Conservation (phyloP, 352 stramenopile genomes). For the Pythium folliculosum region DNA sequence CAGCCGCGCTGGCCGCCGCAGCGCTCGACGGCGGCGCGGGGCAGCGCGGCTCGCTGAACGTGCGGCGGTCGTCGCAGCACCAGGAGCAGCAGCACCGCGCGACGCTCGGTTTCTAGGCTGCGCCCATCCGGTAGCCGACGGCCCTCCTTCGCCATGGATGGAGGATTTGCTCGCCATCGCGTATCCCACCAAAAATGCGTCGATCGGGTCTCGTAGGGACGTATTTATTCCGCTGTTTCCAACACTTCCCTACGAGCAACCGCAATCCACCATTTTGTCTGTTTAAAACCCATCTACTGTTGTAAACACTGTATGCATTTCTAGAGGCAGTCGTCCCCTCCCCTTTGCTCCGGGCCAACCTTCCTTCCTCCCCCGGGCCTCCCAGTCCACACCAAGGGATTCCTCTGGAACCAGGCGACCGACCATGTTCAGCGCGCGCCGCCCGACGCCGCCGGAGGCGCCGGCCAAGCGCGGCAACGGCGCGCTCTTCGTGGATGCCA, state of each 20-base stretch:
- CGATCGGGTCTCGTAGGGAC: constrained; percentile 30
- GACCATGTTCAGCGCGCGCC: constrained; percentile 74
- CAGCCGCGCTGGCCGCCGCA: constrained; percentile 14
- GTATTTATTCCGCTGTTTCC: constrained; percentile 39
- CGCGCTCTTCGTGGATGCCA: constrained; percentile 33
- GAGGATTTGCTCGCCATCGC: background rate
- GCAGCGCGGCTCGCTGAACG: constrained; percentile 10
- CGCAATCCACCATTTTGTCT: background rate
- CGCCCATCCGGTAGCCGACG: too few relatives aligned
- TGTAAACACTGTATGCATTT: constrained; percentile 6
- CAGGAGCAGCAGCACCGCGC: constrained; percentile 44
- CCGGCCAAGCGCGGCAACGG: constrained; percentile 59
- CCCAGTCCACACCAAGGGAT: constrained; percentile 2
- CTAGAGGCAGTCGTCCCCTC: background rate
- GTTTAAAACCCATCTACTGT: constrained; percentile 12
- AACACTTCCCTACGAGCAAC: constrained; percentile 16
- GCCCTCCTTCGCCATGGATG: constrained; percentile 2
- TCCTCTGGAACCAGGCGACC: background rate
- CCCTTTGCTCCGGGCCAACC: background rate
- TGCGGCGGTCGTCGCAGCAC: constrained; percentile 23
- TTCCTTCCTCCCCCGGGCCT: background rate
- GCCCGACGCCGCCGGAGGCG: constrained; percentile 61
- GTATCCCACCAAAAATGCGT: background rate
- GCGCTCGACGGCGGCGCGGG: background rate
- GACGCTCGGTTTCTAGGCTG: constrained; percentile 70